Evolutionary conservation across 2,329 filamentous ascomycete genomes (phyloP), one percentile per base, ranked within the genome.

Genomic region (Tolypocladium nubicola): DNA sequence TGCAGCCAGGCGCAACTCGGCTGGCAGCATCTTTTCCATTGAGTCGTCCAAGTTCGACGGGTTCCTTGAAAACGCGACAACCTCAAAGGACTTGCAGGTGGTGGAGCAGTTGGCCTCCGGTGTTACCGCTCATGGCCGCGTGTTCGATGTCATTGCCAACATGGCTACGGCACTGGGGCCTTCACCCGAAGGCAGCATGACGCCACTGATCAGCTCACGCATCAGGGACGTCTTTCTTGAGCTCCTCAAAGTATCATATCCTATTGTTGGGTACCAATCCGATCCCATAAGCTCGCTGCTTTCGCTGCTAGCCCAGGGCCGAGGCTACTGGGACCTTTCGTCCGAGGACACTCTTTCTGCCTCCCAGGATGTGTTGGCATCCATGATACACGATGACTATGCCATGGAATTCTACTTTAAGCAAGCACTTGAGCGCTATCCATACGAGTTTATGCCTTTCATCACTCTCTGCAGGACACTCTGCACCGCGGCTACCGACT

Each of bases 401-500:
- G 67, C 90, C 21, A 77, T 87, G 66, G 77, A 77, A 26, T 76
- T 74, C 54, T 83, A 80, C 60, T 83, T 96, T 38, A 76, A 82
- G 54, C 82, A 88, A 67, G 85, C 92, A 8, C 80, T 87, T 49
- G 81, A 83, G 59, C 85, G 93, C 57, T 97, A 91, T 67, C 93
- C 93, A 0, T 93, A 89, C 70, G 93, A 97, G 71, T 86, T 89
- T 52, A 72, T 85, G 3, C 90, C 92, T 0, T 90, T 96, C 64
- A 73, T 95, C 59, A 83, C 81, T 56, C 75, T 95, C 43, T 87
- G 85, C 67, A 85, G 84, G 57, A 82, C 81, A 43, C 73, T 96
- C 19, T 81, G 66, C 40, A 74, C 70, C 47, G 68, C 71, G 13
- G 65, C 68, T 2, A 67, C 63, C 50, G 60, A 68, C 6, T 55